Percentiles rank a stretch among this genome's conserved stretches.
Conservation (phyloP, 441 rosid genomes). For the Geranium incanum region DNA sequence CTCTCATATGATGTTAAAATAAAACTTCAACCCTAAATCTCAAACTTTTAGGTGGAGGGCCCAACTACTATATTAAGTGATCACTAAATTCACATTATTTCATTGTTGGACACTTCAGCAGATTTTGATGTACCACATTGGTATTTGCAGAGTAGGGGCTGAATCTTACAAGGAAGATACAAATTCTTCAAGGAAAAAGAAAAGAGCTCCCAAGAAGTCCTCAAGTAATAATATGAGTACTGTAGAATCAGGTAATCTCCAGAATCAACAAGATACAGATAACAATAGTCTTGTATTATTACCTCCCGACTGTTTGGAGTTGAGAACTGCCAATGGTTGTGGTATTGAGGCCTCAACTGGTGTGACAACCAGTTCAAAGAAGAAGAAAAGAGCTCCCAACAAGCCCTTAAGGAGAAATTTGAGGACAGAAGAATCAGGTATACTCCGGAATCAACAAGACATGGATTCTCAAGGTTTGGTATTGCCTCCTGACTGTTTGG, state of each 20-base stretch:
- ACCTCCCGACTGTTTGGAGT: not conserved
- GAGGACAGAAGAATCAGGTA: not conserved
- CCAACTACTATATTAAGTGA: no score
- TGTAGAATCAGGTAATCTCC: not conserved
- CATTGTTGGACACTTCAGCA: no score
- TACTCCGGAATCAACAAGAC: not conserved
- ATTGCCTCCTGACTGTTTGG: not conserved
- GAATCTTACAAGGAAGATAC: not conserved
- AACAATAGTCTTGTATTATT: not conserved
- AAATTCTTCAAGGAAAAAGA: not conserved
- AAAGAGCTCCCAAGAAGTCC: not conserved
- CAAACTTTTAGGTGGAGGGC: no score
- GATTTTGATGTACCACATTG: not conserved
- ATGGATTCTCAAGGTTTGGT: not conserved
- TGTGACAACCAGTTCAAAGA: not conserved
- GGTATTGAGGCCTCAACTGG: not conserved
- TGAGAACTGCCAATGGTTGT: not conserved
- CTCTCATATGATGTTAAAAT: no score
- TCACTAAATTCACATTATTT: no score
- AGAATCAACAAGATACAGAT: not conserved
- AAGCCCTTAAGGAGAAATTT: not conserved
- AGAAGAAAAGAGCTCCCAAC: not conserved
- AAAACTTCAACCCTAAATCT: no score
- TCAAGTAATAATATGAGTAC: not conserved
- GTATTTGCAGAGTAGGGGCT: not conserved